Evolutionary conservation across 352 stramenopile genomes (phyloP).

Genomic region (Phytophthora capsici): DNA sequence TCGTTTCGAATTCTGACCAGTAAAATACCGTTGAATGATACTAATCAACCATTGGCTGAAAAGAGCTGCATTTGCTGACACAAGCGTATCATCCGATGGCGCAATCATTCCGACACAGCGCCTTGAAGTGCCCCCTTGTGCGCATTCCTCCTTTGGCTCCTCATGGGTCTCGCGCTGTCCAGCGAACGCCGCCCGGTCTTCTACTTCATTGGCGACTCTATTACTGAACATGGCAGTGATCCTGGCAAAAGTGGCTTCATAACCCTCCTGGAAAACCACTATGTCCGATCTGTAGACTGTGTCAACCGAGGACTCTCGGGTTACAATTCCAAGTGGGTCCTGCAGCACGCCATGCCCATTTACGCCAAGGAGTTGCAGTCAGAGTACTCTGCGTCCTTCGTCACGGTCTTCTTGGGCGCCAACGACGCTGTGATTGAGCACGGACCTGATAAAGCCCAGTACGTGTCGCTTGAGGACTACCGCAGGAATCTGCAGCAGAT

Average conservation of each 20-base stretch:
- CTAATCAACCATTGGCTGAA: constrained; percentile 1
- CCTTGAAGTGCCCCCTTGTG: constrained; percentile 23
- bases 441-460: constrained; percentile 44
- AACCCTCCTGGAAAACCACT: constrained; percentile 50
- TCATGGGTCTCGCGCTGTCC: constrained; percentile 31
- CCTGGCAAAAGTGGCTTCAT: constrained; percentile 50
- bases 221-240: constrained; percentile 56
- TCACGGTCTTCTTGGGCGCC: constrained; percentile 65
- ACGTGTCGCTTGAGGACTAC: constrained; percentile 56
- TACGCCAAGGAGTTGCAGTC: constrained; percentile 43
- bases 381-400: constrained; percentile 40
- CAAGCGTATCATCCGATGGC: no score
- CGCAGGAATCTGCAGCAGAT: constrained; percentile 48
- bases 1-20: constrained; percentile 19
- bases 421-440: constrained; percentile 62
- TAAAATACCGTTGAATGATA: not conserved
- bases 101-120: not conserved
- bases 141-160: not conserved
- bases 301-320: constrained; percentile 62
- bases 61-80: not conserved
- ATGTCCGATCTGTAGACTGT: constrained; percentile 59
- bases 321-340: constrained; percentile 67
- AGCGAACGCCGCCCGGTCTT: constrained; percentile 44
- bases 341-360: constrained; percentile 38
- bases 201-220: constrained; percentile 69